phyloP scores from a whole-genome alignment of 768 basidiomycete genomes.

The Suillus weaverae region DNA sequence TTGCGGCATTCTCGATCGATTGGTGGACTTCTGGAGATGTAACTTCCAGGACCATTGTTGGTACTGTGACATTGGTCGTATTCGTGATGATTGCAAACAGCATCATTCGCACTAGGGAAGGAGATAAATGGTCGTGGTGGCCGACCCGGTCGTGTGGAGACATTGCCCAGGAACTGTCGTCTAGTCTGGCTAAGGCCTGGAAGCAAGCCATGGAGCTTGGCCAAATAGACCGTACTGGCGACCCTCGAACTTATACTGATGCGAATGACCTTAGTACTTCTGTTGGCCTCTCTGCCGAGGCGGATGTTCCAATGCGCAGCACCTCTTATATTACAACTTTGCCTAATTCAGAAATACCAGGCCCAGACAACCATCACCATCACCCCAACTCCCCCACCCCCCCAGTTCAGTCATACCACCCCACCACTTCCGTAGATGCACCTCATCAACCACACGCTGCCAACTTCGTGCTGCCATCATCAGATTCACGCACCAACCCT shows the following conservation, averaged over 20 bases:
- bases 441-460: background rate
- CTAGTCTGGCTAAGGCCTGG: background rate
- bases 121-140: slow-evolving; percentile 21
- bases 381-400: background rate
- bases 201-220: background rate
- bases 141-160: background rate
- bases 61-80: slow-evolving; percentile 28
- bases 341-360: background rate
- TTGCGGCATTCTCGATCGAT: too few relatives aligned
- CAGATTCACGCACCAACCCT: background rate
- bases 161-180: background rate
- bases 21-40: slow-evolving; percentile 6
- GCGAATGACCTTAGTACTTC: background rate
- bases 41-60: slow-evolving; percentile 27
- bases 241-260: background rate
- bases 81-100: slow-evolving; percentile 44
- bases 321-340: background rate
- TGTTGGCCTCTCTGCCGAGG: background rate
- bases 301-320: background rate
- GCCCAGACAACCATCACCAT: background rate
- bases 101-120: slow-evolving; percentile 33
- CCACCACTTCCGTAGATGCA: background rate
- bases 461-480: background rate
- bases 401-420: background rate
- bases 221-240: too few relatives aligned